These are phyloP conservation scores for Aspergillus novofumigatus DNA, from an alignment of 2,329 filamentous ascomycete genomes.

Conservation along the genomic window DNA sequence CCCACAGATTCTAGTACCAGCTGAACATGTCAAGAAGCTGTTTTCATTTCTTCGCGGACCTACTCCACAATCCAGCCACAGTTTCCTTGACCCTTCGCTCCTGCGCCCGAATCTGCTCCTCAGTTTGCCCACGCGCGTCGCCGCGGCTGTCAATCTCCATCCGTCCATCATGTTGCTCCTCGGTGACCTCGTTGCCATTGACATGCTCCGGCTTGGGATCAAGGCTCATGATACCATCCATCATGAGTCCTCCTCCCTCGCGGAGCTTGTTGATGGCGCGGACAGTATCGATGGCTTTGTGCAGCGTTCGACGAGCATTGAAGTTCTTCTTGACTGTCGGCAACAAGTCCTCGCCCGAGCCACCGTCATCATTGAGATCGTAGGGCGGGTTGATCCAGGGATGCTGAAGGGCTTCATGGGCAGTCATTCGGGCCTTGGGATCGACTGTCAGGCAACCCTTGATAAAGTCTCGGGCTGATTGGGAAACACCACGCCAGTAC, in stretches of 20 bases:
- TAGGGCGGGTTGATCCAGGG: conserved; percentile 60
- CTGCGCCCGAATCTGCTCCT: conserved; percentile 59
- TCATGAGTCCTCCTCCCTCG: conserved; percentile 59
- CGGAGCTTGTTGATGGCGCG: conserved; percentile 64
- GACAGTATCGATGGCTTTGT: conserved; percentile 65
- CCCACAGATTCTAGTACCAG: neutral
- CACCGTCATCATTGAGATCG: conserved; percentile 35
- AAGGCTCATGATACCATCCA: conserved; percentile 57
- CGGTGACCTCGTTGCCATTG: conserved; percentile 40
- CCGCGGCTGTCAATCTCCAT: conserved; percentile 58
- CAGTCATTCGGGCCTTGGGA: conserved; percentile 79
- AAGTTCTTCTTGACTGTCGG: conserved; percentile 68
- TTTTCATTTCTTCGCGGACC: conserved; percentile 13
- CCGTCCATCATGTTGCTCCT: conserved; percentile 28
- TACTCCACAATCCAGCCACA: conserved; percentile 54
- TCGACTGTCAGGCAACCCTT: conserved; percentile 87
- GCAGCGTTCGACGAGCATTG: conserved; percentile 61
- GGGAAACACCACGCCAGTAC: conserved; percentile 93
- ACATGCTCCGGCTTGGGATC: conserved; percentile 51
- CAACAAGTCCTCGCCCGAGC: conserved; percentile 52
- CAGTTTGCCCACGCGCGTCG: conserved; percentile 58
- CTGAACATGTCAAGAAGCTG: neutral
- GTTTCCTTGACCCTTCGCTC: conserved; percentile 57
- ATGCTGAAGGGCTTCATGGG: conserved; percentile 68
- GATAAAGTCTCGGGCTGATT: conserved; percentile 86